A percentile compares a stretch with the other conserved stretches of the same genome.
phyloP scores from a whole-genome alignment of 2,329 filamentous ascomycete species.

The Dendrostoma leiphaemia region DNA sequence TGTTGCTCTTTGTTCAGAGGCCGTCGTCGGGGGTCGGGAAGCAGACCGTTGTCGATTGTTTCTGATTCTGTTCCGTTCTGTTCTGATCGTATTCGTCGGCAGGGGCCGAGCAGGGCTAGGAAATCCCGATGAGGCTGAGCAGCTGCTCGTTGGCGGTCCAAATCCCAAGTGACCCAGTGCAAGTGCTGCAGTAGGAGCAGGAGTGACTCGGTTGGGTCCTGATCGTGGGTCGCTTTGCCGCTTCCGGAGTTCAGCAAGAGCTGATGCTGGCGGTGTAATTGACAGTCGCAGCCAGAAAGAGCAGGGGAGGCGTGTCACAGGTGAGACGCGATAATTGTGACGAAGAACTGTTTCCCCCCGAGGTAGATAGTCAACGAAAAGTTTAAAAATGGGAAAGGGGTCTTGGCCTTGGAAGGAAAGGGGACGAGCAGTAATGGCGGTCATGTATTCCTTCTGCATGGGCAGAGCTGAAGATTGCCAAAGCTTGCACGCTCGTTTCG shows the following conservation, averaged over 20 bases:
- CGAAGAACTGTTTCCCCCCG: too few species aligned
- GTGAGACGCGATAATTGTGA: too few species aligned
- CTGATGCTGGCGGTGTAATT: not conserved
- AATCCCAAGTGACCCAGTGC: too few species aligned
- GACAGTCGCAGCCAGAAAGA: not conserved
- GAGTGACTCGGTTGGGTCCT: not conserved
- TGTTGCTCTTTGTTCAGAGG: not conserved
- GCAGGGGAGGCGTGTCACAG: not conserved
- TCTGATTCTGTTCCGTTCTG: not conserved
- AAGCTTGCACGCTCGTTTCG: too few species aligned
- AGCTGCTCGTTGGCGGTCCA: slow-evolving; percentile 13
- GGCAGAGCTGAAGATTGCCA: too few species aligned
- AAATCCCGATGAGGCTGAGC: slow-evolving; percentile 16
- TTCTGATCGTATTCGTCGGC: not conserved
- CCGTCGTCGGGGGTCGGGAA: not conserved
- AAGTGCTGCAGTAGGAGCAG: too few species aligned
- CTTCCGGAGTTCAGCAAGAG: not conserved
- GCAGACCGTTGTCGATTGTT: not conserved
- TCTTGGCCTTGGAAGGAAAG: too few species aligned
- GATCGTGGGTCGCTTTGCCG: slow-evolving; percentile 1
- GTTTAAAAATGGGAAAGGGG: too few species aligned
- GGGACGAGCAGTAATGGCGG: too few species aligned
- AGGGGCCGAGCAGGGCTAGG: slow-evolving; percentile 2
- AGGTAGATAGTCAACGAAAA: too few species aligned
- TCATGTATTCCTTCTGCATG: too few species aligned